A percentile compares a stretch with the other conserved stretches of the same genome.
These are phyloP conservation scores for Lodderomyces jiufengensis DNA, from an alignment of 1,139 yeast species.

Conservation along the genomic window DNA sequence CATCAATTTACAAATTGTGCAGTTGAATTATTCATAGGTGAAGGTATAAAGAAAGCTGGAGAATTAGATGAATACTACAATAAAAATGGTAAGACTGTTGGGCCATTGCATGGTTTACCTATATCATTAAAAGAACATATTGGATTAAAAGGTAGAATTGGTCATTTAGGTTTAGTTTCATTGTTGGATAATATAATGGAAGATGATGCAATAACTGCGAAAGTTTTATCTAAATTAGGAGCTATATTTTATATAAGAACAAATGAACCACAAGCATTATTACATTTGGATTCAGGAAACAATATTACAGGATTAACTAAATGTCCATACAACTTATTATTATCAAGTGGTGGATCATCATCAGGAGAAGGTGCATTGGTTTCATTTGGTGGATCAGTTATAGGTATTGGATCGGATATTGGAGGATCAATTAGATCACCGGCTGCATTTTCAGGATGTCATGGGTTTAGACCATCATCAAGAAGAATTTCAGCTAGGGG, in stretches of 20 bases:
- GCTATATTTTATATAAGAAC: slow-evolving; percentile 35
- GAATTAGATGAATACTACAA: slow-evolving; percentile 27
- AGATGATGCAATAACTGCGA: slow-evolving; percentile 25
- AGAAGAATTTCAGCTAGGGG: slow-evolving; percentile 54
- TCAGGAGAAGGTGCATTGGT: slow-evolving; percentile 39
- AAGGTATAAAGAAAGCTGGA: slow-evolving; percentile 26
- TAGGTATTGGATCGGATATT: slow-evolving; percentile 58
- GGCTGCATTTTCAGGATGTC: slow-evolving; percentile 51
- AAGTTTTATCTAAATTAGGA: slow-evolving; percentile 24
- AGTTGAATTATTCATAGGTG: slow-evolving; percentile 33
- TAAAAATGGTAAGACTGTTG: slow-evolving; percentile 22
- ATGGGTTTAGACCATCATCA: slow-evolving; percentile 66
- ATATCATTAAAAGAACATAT: slow-evolving; percentile 52
- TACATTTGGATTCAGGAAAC: slow-evolving; percentile 37
- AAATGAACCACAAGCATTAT: slow-evolving; percentile 35
- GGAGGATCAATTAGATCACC: slow-evolving; percentile 56
- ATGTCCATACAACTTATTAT: slow-evolving; percentile 29
- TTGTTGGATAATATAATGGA: slow-evolving; percentile 46
- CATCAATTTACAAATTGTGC: slow-evolving; percentile 43
- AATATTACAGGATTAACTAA: slow-evolving; percentile 32
- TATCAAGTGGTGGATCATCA: slow-evolving; percentile 36
- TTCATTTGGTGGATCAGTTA: slow-evolving; percentile 35
- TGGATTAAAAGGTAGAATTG: slow-evolving; percentile 51
- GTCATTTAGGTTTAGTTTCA: slow-evolving; percentile 63
- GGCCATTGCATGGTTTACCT: slow-evolving; percentile 40